Conservation (phyloP, 352 stramenopile genomes). For the Phytophthora rubi region DNA sequence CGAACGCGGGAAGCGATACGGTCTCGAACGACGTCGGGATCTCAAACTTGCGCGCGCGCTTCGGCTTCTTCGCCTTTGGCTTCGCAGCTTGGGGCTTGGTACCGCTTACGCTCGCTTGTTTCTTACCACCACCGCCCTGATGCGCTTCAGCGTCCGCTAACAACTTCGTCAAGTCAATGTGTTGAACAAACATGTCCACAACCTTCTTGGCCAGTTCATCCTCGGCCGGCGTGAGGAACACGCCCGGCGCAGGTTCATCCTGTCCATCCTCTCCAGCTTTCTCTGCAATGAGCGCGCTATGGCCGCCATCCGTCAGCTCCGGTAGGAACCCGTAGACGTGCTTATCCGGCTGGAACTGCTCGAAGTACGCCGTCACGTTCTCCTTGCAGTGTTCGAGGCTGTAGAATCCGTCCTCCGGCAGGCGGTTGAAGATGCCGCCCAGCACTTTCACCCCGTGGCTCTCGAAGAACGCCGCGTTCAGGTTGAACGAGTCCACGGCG, state of each 20-base stretch:
- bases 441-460: conserved; percentile 91
- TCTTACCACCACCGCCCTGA: conserved; percentile 24
- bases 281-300: conserved; percentile 31
- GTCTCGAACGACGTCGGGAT: conserved; percentile 38
- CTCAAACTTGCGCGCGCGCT: conserved; percentile 37
- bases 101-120: neutral
- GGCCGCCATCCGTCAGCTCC: conserved; percentile 50
- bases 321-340: conserved; percentile 87
- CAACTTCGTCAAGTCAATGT: conserved; percentile 48
- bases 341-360: conserved; percentile 72
- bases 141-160: conserved; percentile 37
- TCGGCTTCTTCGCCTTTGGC: conserved; percentile 29
- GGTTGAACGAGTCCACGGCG: conserved; percentile 97
- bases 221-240: conserved; percentile 41
- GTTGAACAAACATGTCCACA: conserved; percentile 47
- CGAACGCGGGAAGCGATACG: conserved; percentile 21
- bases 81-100: conserved; percentile 6
- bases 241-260: conserved; percentile 20
- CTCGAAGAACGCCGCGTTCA: conserved; percentile 97
- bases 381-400: conserved; percentile 92
- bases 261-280: conserved; percentile 17
- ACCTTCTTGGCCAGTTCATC: conserved; percentile 39
- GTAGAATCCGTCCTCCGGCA: conserved; percentile 94
- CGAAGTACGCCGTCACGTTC: conserved; percentile 93
- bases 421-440: conserved; percentile 97